phyloP scores from a whole-genome alignment of 305 asterid genomes.

The Fraxinus greggii region DNA sequence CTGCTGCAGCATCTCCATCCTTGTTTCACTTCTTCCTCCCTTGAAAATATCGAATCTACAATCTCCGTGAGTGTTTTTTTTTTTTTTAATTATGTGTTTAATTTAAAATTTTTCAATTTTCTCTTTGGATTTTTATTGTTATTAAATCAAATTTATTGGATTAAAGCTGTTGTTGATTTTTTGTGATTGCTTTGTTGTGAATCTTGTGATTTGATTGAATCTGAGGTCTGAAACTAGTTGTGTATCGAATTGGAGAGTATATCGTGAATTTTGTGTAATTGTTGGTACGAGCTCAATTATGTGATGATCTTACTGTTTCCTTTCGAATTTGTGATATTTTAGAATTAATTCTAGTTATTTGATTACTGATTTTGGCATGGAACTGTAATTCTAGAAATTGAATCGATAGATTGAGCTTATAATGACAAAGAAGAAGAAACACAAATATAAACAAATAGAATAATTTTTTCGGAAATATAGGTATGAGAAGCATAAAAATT shows the following conservation, averaged over 20 bases:
- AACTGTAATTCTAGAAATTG: background rate
- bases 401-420: background rate
- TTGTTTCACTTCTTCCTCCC: constrained; percentile 49
- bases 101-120: background rate
- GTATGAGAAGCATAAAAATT: background rate
- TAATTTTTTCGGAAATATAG: background rate
- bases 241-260: background rate
- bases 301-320: background rate
- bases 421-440: background rate
- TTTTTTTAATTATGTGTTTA: background rate
- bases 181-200: background rate
- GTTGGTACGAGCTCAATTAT: background rate
- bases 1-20: constrained; percentile 65
- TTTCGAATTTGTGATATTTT: background rate
- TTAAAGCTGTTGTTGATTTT: background rate
- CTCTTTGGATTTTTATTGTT: background rate
- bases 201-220: background rate
- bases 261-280: background rate
- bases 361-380: background rate
- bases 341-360: background rate
- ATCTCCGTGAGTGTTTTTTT: constrained; percentile 39
- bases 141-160: background rate
- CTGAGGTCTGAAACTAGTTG: background rate
- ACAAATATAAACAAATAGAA: background rate
- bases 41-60: constrained; percentile 50